phyloP scores from a whole-genome alignment of 331 rosid species.

The Acacia pycnantha region DNA sequence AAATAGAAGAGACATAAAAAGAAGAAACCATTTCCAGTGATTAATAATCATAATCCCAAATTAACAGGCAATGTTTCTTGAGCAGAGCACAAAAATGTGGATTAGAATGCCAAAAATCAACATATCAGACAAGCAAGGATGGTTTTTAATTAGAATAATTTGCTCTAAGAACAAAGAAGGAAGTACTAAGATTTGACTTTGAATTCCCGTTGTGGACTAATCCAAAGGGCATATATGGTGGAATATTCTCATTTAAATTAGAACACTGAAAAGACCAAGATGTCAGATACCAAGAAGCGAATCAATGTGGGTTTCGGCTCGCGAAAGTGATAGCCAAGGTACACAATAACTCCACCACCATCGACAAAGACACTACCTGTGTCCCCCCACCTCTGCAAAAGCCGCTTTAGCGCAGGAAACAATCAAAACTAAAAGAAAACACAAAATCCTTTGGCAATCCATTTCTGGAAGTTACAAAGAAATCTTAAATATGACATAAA shows the following conservation, averaged over 20 bases:
- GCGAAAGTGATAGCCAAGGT: slow-evolving; percentile 42
- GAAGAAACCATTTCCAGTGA: slow-evolving; percentile 4
- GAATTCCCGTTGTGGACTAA: slow-evolving; percentile 25
- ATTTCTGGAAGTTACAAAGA: slow-evolving; percentile 33
- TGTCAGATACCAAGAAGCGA: slow-evolving; percentile 35
- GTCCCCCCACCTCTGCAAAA: slow-evolving; percentile 35
- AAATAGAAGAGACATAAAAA: neutral
- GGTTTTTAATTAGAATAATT: neutral
- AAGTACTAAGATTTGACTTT: slow-evolving; percentile 42
- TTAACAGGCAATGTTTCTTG: slow-evolving; percentile 17
- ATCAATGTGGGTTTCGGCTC: slow-evolving; percentile 21
- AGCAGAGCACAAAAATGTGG: slow-evolving; percentile 13
- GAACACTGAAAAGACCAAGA: slow-evolving; percentile 29
- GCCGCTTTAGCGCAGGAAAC: slow-evolving; percentile 27
- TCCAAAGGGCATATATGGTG: slow-evolving; percentile 50
- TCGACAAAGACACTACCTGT: slow-evolving; percentile 41
- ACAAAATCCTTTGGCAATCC: slow-evolving; percentile 25
- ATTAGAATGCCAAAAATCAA: slow-evolving; percentile 12
- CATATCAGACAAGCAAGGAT: slow-evolving; percentile 10
- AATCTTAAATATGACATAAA: neutral
- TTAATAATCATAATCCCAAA: neutral
- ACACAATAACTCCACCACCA: slow-evolving; percentile 34
- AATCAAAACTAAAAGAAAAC: slow-evolving; percentile 31
- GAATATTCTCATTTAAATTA: slow-evolving; percentile 59
- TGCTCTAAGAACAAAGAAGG: slow-evolving; percentile 19